Conservation (phyloP, 2,329 filamentous ascomycete genomes). For the Beauveria sp. region DNA sequence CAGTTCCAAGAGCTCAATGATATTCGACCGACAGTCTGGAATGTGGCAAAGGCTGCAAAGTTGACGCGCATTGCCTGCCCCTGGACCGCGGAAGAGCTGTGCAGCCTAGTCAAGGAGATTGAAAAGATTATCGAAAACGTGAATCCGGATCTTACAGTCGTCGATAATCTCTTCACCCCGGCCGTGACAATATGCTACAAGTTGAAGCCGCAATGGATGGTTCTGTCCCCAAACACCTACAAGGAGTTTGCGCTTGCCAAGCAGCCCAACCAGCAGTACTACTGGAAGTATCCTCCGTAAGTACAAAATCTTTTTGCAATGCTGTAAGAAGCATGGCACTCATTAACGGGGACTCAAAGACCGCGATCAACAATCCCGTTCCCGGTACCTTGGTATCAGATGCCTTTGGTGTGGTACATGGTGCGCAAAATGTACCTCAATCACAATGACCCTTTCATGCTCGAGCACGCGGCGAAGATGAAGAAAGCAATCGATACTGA, state of each 20-base stretch:
- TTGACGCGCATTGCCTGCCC: slow-evolving; percentile 9
- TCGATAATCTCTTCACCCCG: slow-evolving; percentile 13
- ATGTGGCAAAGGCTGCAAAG: background rate
- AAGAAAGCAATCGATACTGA: background rate
- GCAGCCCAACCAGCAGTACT: slow-evolving; percentile 1
- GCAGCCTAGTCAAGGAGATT: slow-evolving; percentile 1
- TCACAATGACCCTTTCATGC: background rate
- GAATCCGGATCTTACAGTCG: slow-evolving; percentile 7
- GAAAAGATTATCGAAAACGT: slow-evolving; percentile 4
- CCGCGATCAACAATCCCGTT: slow-evolving; percentile 3
- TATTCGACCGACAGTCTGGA: slow-evolving; percentile 7
- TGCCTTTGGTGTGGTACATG: slow-evolving; percentile 5
- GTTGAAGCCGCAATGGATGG: slow-evolving; percentile 8
- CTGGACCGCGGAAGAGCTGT: slow-evolving; percentile 6
- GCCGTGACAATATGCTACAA: slow-evolving; percentile 10
- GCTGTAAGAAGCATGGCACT: background rate
- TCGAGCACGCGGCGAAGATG: background rate
- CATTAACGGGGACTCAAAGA: background rate
- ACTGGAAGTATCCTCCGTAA: slow-evolving; percentile 12
- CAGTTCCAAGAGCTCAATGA: background rate
- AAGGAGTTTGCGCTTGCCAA: slow-evolving; percentile 5
- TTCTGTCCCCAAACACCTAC: slow-evolving; percentile 11
- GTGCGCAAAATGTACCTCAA: slow-evolving; percentile 4
- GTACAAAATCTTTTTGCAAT: background rate
- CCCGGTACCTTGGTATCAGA: slow-evolving; percentile 2